Evolutionary conservation across 1,139 yeast genomes (phyloP).

Genomic region (Yamadazyma atlantica): DNA sequence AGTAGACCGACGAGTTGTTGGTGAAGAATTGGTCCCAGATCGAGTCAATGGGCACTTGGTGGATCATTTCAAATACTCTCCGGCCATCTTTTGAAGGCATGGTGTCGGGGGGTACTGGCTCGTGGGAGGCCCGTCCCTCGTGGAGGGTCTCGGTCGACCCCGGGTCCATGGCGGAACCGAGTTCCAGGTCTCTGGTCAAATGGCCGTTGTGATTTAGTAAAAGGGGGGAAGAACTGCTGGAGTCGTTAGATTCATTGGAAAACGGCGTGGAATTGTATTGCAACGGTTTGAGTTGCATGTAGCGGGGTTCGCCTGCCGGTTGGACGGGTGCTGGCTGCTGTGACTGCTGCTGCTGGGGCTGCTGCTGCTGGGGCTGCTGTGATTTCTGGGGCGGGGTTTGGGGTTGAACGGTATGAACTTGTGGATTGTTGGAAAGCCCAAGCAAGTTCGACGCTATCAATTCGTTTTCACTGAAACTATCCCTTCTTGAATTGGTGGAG

Average conservation of each 20-base stretch:
- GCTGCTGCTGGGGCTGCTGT: too few relatives aligned
- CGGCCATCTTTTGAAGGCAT: conserved; percentile 45
- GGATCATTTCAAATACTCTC: conserved; percentile 58
- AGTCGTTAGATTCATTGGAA: conserved; percentile 12
- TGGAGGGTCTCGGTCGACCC: too few relatives aligned
- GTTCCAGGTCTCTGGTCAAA: too few relatives aligned
- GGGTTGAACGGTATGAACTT: background rate
- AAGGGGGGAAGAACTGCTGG: conserved; percentile 14
- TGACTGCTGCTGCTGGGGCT: too few relatives aligned
- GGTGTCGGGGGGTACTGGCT: background rate
- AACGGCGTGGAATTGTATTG: conserved; percentile 9
- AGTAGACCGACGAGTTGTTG: conserved; percentile 6
- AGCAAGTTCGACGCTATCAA: background rate
- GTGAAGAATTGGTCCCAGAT: conserved; percentile 80
- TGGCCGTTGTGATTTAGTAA: conserved; percentile 5
- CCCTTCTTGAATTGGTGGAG: conserved; percentile 18
- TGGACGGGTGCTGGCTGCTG: conserved; percentile 1
- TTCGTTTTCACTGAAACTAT: conserved; percentile 11
- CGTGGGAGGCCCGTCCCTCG: background rate
- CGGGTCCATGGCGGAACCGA: too few relatives aligned
- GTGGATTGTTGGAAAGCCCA: background rate
- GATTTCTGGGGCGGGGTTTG: too few relatives aligned
- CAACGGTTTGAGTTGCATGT: too few relatives aligned
- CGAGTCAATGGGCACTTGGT: conserved; percentile 65
- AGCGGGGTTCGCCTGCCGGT: too few relatives aligned